A percentile compares a stretch with the other conserved stretches of the same genome.
These are phyloP conservation scores for Blastocystis sp. DNA, from an alignment of 352 stramenopile species.

Conservation along the genomic window DNA sequence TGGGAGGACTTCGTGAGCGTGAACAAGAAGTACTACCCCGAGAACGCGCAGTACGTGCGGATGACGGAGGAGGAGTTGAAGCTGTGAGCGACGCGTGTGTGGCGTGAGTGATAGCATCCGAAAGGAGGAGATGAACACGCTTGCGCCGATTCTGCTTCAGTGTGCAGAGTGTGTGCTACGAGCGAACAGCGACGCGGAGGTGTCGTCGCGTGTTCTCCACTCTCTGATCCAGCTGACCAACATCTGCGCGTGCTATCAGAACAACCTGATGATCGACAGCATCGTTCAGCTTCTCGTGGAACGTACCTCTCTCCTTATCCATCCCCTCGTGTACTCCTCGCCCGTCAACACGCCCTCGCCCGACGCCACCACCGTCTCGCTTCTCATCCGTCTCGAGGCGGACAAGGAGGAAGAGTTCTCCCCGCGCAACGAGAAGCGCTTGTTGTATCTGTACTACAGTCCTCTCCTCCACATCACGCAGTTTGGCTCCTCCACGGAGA, in stretches of 20 bases:
- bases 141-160: not conserved
- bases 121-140: not conserved
- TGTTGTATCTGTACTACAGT: slow-evolving; percentile 1
- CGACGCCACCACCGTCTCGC: not conserved
- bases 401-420: not conserved
- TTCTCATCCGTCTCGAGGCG: not conserved
- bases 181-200: not conserved
- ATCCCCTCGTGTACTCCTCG: not conserved
- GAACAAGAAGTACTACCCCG: not conserved
- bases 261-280: slow-evolving; percentile 56
- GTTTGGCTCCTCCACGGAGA: not conserved
- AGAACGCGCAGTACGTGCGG: not conserved
- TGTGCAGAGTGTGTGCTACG: not conserved
- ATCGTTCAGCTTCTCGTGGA: slow-evolving; percentile 52
- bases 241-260: slow-evolving; percentile 19
- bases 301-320: not conserved
- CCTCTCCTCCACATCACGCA: slow-evolving; percentile 14
- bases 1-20: slow-evolving; percentile 35
- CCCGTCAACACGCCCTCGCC: not conserved
- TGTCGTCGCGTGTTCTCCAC: not conserved
- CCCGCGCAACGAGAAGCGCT: not conserved
- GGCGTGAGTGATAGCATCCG: not conserved
- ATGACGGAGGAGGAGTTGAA: not conserved
- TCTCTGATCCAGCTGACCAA: not conserved
- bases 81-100: not conserved